phyloP scores from a whole-genome alignment of 495 filamentous ascomycete genomes.

The Aspergillus bridgeri region DNA sequence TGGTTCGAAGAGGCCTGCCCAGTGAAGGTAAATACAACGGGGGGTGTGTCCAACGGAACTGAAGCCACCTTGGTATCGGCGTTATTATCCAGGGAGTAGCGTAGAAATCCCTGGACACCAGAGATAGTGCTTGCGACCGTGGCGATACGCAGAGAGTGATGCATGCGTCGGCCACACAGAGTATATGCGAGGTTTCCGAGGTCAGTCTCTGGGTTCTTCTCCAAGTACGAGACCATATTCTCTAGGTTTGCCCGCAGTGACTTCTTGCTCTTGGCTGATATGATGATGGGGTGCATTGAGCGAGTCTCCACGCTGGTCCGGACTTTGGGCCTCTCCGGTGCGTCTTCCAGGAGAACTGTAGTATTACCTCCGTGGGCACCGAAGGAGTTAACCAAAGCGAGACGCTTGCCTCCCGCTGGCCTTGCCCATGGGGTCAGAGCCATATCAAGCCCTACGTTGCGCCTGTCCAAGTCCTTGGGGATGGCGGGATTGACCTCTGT shows the following conservation, averaged over 20 bases:
- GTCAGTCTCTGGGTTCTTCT: conserved; percentile 21
- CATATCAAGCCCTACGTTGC: conserved; percentile 29
- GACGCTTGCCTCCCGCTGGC: too few species aligned
- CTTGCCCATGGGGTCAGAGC: conserved; percentile 5
- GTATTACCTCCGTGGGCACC: conserved; percentile 23
- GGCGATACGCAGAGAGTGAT: conserved; percentile 40
- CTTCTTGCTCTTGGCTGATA: conserved; percentile 33
- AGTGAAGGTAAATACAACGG: conserved; percentile 62
- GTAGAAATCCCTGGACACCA: not conserved
- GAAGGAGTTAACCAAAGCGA: conserved; percentile 35
- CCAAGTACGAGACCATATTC: conserved; percentile 28
- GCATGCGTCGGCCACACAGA: conserved; percentile 32
- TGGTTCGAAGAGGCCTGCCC: conserved; percentile 63
- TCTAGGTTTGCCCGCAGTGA: conserved; percentile 36
- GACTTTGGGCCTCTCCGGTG: not conserved
- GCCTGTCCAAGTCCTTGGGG: conserved; percentile 23
- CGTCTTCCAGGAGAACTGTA: conserved; percentile 6
- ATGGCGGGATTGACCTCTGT: conserved; percentile 36
- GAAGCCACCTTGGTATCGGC: not conserved
- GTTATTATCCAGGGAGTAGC: conserved; percentile 2
- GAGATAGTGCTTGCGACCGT: conserved; percentile 18
- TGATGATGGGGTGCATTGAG: conserved; percentile 19
- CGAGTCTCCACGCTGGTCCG: not conserved
- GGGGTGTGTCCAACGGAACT: not conserved
- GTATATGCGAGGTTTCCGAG: conserved; percentile 41